phyloP scores from a whole-genome alignment of 1,139 yeast genomes.

The Saccharomyces hybrid region DNA sequence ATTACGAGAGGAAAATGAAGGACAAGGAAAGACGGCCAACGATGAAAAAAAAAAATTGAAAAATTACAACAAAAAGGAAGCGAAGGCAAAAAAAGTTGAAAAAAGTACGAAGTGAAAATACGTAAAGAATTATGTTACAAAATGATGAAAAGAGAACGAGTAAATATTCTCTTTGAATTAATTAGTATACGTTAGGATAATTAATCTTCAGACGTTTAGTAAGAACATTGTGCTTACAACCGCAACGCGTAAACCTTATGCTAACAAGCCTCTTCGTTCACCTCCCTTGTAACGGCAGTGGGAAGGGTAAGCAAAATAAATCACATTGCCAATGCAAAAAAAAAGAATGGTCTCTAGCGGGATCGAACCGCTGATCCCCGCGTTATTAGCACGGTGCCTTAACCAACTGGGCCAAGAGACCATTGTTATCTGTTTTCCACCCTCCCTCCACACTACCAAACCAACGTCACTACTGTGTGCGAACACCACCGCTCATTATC shows the following conservation, averaged over 20 bases:
- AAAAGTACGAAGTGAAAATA: background rate
- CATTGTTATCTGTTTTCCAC: constrained; percentile 4
- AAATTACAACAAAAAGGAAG: background rate
- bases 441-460: background rate
- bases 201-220: background rate
- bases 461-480: too few relatives aligned
- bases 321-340: background rate
- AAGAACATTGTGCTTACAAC: background rate
- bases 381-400: constrained; percentile 34
- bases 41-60: constrained; percentile 1
- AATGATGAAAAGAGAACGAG: background rate
- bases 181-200: background rate
- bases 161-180: background rate
- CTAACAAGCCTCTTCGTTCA: background rate
- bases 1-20: background rate
- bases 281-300: background rate
- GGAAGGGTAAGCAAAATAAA: constrained; percentile 1
- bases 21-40: constrained; percentile 1
- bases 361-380: constrained; percentile 35
- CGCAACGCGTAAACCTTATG: background rate
- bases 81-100: background rate
- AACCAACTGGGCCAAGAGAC: constrained; percentile 34
- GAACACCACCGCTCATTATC: background rate
- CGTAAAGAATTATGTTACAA: background rate
- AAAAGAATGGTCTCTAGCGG: constrained; percentile 31